These are phyloP conservation scores for Trichocladium uniseriatum DNA, from an alignment of 495 filamentous ascomycete species.

Conservation along the genomic window DNA sequence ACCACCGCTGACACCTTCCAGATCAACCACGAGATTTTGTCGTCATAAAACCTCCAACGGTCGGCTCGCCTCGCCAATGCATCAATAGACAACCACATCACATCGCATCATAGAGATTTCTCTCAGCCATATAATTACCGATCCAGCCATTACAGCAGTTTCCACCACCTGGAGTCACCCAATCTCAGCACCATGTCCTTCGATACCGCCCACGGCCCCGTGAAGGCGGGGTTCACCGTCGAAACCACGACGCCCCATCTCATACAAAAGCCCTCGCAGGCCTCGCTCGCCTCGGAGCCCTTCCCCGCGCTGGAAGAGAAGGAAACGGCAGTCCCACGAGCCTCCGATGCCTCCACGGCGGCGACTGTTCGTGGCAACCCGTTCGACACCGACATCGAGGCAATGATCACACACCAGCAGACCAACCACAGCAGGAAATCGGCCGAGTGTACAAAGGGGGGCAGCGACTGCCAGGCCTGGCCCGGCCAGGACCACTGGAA, in stretches of 20 bases:
- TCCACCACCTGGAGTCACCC: not conserved
- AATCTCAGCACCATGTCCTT: constrained; percentile 21
- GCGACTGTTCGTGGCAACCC: constrained; percentile 29
- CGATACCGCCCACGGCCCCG: constrained; percentile 13
- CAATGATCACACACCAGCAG: constrained; percentile 29
- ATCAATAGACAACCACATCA: not conserved
- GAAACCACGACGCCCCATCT: constrained; percentile 20
- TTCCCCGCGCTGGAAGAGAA: constrained; percentile 23
- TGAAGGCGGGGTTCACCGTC: constrained; percentile 26
- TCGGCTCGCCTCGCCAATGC: not conserved
- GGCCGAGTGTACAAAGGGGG: constrained; percentile 23
- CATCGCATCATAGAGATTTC: not conserved
- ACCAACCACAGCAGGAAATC: constrained; percentile 22
- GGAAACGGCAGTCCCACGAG: constrained; percentile 18
- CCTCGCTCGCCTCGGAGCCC: constrained; percentile 20
- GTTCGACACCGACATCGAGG: constrained; percentile 43
- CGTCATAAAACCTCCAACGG: not conserved
- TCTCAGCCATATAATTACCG: constrained; percentile 20
- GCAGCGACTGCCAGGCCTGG: constrained; percentile 39
- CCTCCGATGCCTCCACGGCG: constrained; percentile 32
- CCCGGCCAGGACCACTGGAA: constrained; percentile 43
- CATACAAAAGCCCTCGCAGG: constrained; percentile 20
- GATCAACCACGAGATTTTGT: not conserved
- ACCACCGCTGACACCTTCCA: constrained; percentile 13
- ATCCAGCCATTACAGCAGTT: constrained; percentile 7